Evolutionary conservation across 345 rosid genomes (phyloP).

Genomic region (Hibiscus trionum): DNA sequence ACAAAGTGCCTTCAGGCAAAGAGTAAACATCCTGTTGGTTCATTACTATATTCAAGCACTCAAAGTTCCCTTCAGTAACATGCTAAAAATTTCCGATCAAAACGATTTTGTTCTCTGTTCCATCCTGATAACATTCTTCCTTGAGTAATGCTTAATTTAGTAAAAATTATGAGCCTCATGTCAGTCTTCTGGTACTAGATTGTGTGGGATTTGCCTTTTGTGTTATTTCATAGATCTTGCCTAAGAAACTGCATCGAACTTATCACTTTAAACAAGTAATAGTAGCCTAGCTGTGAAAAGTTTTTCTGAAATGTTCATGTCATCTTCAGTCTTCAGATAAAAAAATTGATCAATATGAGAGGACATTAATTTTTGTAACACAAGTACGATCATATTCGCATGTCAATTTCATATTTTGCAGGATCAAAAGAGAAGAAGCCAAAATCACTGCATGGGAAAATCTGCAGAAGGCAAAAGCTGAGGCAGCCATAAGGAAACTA

Average conservation of each 20-base stretch:
- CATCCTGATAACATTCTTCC: not conserved
- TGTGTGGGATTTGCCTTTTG: not conserved
- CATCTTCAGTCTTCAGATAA: not conserved
- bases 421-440: conserved; percentile 78
- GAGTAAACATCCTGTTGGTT: not conserved
- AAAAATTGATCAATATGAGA: not conserved
- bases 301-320: not conserved
- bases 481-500: too few relatives aligned
- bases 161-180: not conserved
- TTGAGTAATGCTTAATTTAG: not conserved
- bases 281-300: not conserved
- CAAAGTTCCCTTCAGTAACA: not conserved
- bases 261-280: not conserved
- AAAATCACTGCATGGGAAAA: conserved; percentile 52
- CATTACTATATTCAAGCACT: not conserved
- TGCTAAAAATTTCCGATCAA: not conserved
- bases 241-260: not conserved
- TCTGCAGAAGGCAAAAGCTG: too few relatives aligned
- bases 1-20: not conserved
- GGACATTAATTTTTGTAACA: not conserved
- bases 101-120: not conserved
- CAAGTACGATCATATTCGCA: not conserved
- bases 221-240: not conserved
- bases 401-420: conserved; percentile 18
- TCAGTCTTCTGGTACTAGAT: not conserved